Evolutionary conservation across 108 stramenopile genomes (phyloP).

Genomic region (Hondaea fermentalgiana): DNA sequence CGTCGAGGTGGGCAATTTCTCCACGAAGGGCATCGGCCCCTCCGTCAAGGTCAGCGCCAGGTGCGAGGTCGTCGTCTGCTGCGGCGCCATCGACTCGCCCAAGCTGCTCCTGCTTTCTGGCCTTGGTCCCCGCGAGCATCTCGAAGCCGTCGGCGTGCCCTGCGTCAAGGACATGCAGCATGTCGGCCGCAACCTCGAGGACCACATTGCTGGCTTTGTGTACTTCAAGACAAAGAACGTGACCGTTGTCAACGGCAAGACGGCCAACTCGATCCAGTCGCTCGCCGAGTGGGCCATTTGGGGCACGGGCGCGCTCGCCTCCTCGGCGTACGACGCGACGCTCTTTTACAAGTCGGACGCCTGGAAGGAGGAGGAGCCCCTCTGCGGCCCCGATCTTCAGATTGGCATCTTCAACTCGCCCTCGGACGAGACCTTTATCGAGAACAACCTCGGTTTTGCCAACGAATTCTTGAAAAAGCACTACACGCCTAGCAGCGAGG

Average conservation of each 20-base stretch:
- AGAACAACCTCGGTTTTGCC: background rate
- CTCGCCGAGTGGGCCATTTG: background rate
- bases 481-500: background rate
- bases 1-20: background rate
- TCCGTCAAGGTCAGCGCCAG: background rate
- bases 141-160: background rate
- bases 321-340: background rate
- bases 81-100: background rate
- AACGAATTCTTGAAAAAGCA: background rate
- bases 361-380: background rate
- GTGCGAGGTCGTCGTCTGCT: background rate
- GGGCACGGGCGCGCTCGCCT: background rate
- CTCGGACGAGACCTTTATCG: background rate
- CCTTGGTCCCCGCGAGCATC: background rate
- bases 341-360: background rate
- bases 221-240: background rate
- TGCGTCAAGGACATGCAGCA: background rate
- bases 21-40: background rate
- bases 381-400: background rate
- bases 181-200: background rate
- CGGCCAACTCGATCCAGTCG: background rate
- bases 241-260: background rate
- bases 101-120: background rate
- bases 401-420: slow-evolving; percentile 7
- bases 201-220: background rate